These are phyloP conservation scores for Cyclospora cayetanensis DNA, from an alignment of 169 alveolate species.

Conservation along the genomic window DNA sequence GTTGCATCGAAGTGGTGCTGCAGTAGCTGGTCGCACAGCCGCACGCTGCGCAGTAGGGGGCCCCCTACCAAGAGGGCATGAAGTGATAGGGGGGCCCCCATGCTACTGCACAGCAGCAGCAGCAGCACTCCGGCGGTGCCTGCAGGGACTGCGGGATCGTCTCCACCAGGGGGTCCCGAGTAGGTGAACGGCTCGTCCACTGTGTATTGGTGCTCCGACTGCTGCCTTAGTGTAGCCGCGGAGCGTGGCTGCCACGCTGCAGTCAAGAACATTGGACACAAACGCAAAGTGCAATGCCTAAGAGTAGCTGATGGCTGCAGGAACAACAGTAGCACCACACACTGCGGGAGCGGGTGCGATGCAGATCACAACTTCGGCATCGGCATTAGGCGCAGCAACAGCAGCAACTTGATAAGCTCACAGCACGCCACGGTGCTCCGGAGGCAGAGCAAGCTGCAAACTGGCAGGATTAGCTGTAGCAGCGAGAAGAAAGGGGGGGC, in stretches of 20 bases:
- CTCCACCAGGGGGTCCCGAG: not conserved
- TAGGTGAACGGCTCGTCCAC: not conserved
- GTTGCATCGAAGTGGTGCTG: constrained; percentile 26
- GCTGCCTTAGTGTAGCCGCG: not conserved
- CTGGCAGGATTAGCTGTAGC: constrained; percentile 38
- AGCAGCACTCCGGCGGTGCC: not conserved
- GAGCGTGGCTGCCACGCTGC: constrained; percentile 13
- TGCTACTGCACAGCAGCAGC: constrained; percentile 6
- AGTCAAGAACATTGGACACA: too few species aligned
- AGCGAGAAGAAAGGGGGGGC: constrained; percentile 1
- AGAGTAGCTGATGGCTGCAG: not conserved
- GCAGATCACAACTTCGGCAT: too few species aligned
- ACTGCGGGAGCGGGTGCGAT: too few species aligned
- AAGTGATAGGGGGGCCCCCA: constrained; percentile 45
- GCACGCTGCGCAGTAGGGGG: constrained; percentile 44
- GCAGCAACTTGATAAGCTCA: not conserved
- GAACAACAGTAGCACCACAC: not conserved
- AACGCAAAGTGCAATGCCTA: too few species aligned
- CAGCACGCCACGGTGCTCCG: not conserved
- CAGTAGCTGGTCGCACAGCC: constrained; percentile 43
- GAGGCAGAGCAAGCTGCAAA: constrained; percentile 3
- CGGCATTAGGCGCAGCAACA: not conserved
- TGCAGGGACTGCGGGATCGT: constrained; percentile 19
- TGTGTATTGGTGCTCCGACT: constrained; percentile 3
- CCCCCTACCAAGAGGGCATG: constrained; percentile 21